These are phyloP conservation scores for Corylus heterophylla DNA, from an alignment of 306 rosid species.

Conservation along the genomic window DNA sequence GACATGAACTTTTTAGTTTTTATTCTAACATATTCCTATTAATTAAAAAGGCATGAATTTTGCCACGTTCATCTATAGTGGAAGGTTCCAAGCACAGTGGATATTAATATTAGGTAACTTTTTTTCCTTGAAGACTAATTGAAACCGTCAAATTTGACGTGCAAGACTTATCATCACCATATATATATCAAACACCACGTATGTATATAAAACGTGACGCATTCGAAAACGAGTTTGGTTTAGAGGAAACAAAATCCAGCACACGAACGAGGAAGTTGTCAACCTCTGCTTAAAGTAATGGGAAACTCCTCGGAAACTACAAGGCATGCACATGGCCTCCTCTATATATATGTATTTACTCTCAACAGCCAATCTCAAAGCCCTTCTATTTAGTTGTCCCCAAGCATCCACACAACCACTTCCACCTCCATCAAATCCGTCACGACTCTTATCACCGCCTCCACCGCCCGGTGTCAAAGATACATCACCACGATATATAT, in stretches of 20 bases:
- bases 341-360: too few species aligned
- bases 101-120: neutral
- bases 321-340: neutral
- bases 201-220: slow-evolving; percentile 10
- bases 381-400: neutral
- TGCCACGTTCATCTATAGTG: neutral
- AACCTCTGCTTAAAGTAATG: neutral
- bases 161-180: neutral
- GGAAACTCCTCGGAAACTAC: slow-evolving; percentile 29
- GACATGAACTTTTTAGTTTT: too few species aligned
- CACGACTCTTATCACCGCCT: neutral
- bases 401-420: neutral
- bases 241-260: too few species aligned
- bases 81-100: neutral
- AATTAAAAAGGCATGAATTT: neutral
- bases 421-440: neutral
- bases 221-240: neutral
- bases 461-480: too few species aligned
- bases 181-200: neutral
- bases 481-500: neutral
- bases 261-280: slow-evolving; percentile 5
- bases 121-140: neutral
- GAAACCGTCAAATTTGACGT: slow-evolving; percentile 1
- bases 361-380: neutral
- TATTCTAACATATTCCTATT: too few species aligned